Evolutionary conservation across 257 asterid genomes (phyloP).

Genomic region (Ehretia macrophylla): DNA sequence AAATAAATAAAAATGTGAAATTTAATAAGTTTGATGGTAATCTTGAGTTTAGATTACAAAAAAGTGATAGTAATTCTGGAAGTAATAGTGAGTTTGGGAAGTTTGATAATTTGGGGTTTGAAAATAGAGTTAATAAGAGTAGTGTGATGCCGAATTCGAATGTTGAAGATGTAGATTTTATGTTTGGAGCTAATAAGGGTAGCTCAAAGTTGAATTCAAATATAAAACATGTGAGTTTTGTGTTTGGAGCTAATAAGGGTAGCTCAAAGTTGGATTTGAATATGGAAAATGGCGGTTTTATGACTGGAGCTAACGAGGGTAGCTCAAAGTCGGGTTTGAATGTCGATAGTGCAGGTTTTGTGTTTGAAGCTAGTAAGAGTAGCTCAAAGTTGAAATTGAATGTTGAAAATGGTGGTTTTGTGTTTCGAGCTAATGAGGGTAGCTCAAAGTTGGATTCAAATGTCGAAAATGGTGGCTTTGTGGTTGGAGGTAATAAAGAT

Average conservation of each 20-base stretch:
- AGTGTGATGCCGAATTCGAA: constrained; percentile 16
- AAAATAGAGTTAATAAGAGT: constrained; percentile 22
- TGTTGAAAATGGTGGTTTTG: constrained; percentile 11
- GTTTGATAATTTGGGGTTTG: constrained; percentile 10
- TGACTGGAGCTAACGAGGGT: not conserved
- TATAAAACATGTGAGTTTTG: constrained; percentile 15
- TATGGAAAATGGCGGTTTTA: not conserved
- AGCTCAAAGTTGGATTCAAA: constrained; percentile 18
- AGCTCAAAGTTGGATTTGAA: constrained; percentile 1
- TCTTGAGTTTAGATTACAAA: constrained; percentile 14
- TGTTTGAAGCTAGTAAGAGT: constrained; percentile 23
- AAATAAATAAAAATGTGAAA: not conserved
- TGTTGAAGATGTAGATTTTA: constrained; percentile 17
- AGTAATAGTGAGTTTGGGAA: constrained; percentile 4
- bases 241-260: constrained; percentile 24
- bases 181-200: constrained; percentile 28
- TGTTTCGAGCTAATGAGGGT: constrained; percentile 23
- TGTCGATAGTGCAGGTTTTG: constrained; percentile 11
- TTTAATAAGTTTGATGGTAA: not conserved
- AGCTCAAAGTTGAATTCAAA: constrained; percentile 11
- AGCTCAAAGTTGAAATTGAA: constrained; percentile 15
- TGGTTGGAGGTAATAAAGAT: constrained; percentile 25
- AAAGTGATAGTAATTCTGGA: constrained; percentile 7
- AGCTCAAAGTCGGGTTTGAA: not conserved
- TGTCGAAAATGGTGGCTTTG: constrained; percentile 17